phyloP scores from a whole-genome alignment of 2,329 filamentous ascomycete species.

The Fusarium sp. region DNA sequence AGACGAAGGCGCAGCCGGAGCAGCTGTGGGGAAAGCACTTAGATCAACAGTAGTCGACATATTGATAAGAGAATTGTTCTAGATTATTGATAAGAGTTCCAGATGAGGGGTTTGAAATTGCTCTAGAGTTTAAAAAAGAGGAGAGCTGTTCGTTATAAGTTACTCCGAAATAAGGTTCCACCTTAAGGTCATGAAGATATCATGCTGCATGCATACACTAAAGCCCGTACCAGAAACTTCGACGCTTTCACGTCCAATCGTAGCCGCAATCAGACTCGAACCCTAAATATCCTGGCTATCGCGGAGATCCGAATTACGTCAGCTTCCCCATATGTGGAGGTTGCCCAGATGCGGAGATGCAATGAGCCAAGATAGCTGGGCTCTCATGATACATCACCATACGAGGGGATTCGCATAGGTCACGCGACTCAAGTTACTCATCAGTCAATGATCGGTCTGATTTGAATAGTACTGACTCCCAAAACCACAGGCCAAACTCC shows the following conservation, averaged over 20 bases:
- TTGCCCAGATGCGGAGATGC: slow-evolving; percentile 31
- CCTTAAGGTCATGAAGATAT: slow-evolving; percentile 40
- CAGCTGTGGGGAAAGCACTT: slow-evolving; percentile 43
- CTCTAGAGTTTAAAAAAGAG: slow-evolving; percentile 16
- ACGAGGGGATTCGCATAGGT: slow-evolving; percentile 24
- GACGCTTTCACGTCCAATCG: slow-evolving; percentile 26
- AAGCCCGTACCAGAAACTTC: slow-evolving; percentile 25
- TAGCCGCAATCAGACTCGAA: slow-evolving; percentile 22
- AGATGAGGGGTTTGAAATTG: slow-evolving; percentile 11
- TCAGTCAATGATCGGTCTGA: slow-evolving; percentile 36
- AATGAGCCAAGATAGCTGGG: slow-evolving; percentile 17
- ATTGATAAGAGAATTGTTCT: not conserved
- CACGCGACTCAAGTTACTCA: not conserved
- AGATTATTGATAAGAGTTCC: slow-evolving; percentile 7
- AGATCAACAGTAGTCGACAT: slow-evolving; percentile 46
- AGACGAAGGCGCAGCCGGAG: slow-evolving; percentile 38
- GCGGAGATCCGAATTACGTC: slow-evolving; percentile 41
- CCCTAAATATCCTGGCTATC: slow-evolving; percentile 29
- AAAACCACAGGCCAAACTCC: slow-evolving; percentile 45
- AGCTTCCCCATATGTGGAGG: slow-evolving; percentile 40
- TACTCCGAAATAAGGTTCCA: slow-evolving; percentile 40
- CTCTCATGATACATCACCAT: slow-evolving; percentile 4
- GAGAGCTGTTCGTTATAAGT: slow-evolving; percentile 27
- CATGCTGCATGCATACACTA: slow-evolving; percentile 36
- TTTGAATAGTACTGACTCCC: slow-evolving; percentile 40